Evolutionary conservation across 164 flowering plant genomes (phyloP), one percentile per base, ranked within the genome.

Genomic region (Cinnamomum chago): DNA sequence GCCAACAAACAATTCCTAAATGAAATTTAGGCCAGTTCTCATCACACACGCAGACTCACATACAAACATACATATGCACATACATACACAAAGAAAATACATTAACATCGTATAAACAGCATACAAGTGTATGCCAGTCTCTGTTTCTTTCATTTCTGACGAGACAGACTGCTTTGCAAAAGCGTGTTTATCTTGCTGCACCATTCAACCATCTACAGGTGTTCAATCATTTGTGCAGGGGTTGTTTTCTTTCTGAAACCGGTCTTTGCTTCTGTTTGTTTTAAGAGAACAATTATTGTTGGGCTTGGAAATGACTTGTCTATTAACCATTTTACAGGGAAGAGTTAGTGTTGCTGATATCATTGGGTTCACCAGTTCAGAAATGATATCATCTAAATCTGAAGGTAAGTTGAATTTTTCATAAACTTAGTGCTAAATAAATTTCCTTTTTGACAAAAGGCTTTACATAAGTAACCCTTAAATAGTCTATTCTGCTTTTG

Each of bases 271-370:
- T 30, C 9, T 15, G n/a, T 67, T 64, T 28, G 9, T 28, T 15
- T 30, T 30, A 33, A 15, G 69, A 67, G 14, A 20, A 20, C 5
- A 7, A 14, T 67, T 30, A 3, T n/a, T 27, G 1, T 30, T 67
- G 14, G 33, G 50, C 20, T 33, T 28, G 69, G 69, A 15, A 30
- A 67, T 67, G 40, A 67, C n/a, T 67, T 66, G 69, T 6, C 40
- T 68, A 35, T 60, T 52, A 50, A 75, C 24, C 25, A 52, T 74
- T 65, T 65, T 67, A 27, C 89, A 92, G 98, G 97, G 98, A 72
- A 87, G 85, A 79, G 76, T 88, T 70, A 94, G 92, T 80, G 98
- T 94, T 73, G 85, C 92, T 51, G 93, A 94, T 82, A 90, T 92
- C 25, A 89, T 92, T 75, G 97, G 92, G 22, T 87, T 88, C 76